phyloP scores from a whole-genome alignment of 2,329 filamentous ascomycete genomes.

The Botrytis aclada region DNA sequence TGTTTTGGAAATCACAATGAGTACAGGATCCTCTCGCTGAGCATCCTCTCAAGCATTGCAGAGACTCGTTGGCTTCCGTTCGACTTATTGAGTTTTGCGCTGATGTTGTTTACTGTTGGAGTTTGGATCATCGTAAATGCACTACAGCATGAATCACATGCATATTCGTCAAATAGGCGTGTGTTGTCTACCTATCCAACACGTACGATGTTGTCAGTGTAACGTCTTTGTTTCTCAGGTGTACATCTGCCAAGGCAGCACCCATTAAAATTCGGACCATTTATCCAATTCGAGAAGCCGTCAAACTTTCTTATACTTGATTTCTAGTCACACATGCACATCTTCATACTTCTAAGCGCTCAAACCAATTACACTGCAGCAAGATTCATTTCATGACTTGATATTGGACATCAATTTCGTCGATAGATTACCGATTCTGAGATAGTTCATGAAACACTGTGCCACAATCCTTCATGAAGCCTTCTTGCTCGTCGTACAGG shows the following conservation, averaged over 20 bases:
- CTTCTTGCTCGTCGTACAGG: slow-evolving; percentile 8
- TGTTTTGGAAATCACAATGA: background rate
- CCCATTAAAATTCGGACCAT: background rate
- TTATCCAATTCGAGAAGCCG: background rate
- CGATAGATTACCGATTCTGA: background rate
- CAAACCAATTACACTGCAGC: background rate
- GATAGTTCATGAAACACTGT: slow-evolving; percentile 23
- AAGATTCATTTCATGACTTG: background rate
- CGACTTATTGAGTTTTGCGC: background rate
- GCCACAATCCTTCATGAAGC: slow-evolving; percentile 22
- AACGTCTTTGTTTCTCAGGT: background rate
- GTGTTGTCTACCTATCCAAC: background rate
- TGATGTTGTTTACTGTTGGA: background rate
- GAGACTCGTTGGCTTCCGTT: background rate
- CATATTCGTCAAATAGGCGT: background rate
- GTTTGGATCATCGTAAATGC: background rate
- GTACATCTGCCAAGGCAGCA: background rate
- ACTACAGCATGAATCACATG: background rate
- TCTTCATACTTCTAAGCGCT: background rate
- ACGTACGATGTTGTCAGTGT: background rate
- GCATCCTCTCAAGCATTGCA: background rate
- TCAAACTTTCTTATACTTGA: background rate
- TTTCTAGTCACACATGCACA: background rate
- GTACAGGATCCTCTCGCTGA: background rate
- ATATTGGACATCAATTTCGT: background rate